Percentiles rank a stretch among this genome's conserved stretches.
Conservation (phyloP, 768 basidiomycete genomes). For the Kwoniella heveanensis region DNA sequence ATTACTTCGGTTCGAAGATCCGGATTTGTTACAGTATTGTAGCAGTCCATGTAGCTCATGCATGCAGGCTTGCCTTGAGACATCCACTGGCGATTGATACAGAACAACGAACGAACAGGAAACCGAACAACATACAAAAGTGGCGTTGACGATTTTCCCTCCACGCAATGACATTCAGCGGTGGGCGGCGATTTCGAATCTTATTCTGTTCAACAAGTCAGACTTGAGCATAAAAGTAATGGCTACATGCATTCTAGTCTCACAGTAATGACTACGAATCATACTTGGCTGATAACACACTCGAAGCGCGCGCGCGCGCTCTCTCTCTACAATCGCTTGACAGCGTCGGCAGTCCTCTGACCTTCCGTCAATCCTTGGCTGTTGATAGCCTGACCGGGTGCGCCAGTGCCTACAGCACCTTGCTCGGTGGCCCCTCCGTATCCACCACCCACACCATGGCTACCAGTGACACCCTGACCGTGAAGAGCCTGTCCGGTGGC, state of each 20-base stretch:
- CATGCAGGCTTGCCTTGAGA: slow-evolving; percentile 2
- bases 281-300: background rate
- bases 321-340: slow-evolving; percentile 3
- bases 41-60: slow-evolving; percentile 16
- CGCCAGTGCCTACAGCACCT: background rate
- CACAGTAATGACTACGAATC: background rate
- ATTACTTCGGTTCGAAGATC: background rate
- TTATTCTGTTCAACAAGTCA: too few species aligned
- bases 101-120: too few species aligned
- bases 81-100: background rate
- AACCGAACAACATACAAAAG: too few species aligned
- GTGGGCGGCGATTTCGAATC: too few species aligned
- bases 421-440: slow-evolving; percentile 8
- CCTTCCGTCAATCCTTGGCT: slow-evolving; percentile 9
- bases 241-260: background rate
- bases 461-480: slow-evolving; percentile 3
- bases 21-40: background rate
- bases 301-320: background rate
- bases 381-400: background rate
- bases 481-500: slow-evolving; percentile 9
- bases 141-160: too few species aligned
- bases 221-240: too few species aligned
- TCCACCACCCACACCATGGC: slow-evolving; percentile 7
- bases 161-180: too few species aligned
- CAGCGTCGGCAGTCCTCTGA: slow-evolving; percentile 13